Evolutionary conservation across 1,284 basidiomycete species (phyloP), one percentile per base, ranked within the genome.

Genomic region (Limonomyces culmigenus): DNA sequence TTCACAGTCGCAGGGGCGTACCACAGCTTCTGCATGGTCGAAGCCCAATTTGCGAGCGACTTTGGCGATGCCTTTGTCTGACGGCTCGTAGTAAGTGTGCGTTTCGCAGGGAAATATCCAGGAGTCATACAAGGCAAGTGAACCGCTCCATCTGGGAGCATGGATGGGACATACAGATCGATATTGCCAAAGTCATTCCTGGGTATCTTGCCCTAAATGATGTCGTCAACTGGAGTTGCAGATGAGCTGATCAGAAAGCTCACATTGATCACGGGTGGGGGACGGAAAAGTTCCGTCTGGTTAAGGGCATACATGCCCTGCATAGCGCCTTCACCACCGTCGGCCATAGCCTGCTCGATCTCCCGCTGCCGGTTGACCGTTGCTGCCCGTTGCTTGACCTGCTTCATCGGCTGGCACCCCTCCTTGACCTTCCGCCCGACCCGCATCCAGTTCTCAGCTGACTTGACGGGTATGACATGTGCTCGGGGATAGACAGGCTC

Each of bases 141-240:
- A 1, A 66, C 78, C 3, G 74, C 88, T 12, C 93, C 93, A 36
- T 58, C 59, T 1, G 95, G 95, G 17, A 98, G 66, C 93, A 99
- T 98, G 2, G 83, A 79, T 17, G 88, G 83, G 4, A 86, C 85
- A 53, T 95, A 98, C 19, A 99, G 59, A 58, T 99, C 93, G 43
- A 99, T 85, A 52, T 97, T 97, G 15, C 95, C 95, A 52, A 95
- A 99, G 42, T 80, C 74, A 48, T 99, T 99, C 56, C 84, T 92
- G 3, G 91, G 91, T 27, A 98, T 73, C 50, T 73, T 74, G 15
- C 95, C 93, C 84, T 96, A 47, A 15, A 38, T 38, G 25, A 27
- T 8, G 10, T 8, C n/a, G 8, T n/a, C 8, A n/a, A 8, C 25
- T 27, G 8, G 25, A 27, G 25, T n/a, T 8, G n/a, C 25, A 27